phyloP scores from a whole-genome alignment of 352 stramenopile genomes.

The Pythium myriotylum region DNA sequence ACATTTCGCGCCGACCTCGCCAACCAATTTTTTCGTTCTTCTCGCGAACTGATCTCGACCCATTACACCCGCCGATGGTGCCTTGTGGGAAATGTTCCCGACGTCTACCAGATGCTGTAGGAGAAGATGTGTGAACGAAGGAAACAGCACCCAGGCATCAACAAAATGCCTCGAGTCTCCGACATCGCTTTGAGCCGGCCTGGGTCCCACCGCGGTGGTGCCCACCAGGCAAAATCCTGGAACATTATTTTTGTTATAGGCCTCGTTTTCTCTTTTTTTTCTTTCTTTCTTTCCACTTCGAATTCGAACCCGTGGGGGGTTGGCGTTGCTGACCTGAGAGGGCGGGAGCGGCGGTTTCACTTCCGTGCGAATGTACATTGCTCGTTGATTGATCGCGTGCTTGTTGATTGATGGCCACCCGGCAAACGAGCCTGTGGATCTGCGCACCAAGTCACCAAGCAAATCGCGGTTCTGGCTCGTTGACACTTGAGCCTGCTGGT shows the following conservation, averaged over 20 bases:
- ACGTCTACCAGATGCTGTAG: background rate
- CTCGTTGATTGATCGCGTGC: background rate
- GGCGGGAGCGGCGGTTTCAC: constrained; percentile 4
- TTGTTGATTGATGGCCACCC: background rate
- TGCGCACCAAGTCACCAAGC: background rate
- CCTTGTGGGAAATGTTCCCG: no score
- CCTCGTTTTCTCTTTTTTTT: background rate
- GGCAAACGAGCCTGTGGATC: background rate
- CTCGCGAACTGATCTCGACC: no score
- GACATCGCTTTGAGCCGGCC: no score
- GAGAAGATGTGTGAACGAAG: constrained; percentile 6
- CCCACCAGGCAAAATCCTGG: constrained; percentile 7
- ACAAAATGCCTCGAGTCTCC: background rate
- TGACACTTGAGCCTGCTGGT: background rate
- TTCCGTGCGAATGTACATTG: background rate
- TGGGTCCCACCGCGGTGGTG: constrained; percentile 1
- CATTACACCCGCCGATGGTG: no score
- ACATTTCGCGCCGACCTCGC: no score
- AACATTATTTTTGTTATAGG: background rate
- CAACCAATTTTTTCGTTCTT: no score
- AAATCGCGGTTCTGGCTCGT: background rate
- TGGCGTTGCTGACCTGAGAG: background rate
- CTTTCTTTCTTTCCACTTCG: no score
- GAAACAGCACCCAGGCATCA: constrained; percentile 11
- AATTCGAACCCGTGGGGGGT: no score